phyloP scores from a whole-genome alignment of 805 yeast species.

The Scheffersomyces spartinae region DNA sequence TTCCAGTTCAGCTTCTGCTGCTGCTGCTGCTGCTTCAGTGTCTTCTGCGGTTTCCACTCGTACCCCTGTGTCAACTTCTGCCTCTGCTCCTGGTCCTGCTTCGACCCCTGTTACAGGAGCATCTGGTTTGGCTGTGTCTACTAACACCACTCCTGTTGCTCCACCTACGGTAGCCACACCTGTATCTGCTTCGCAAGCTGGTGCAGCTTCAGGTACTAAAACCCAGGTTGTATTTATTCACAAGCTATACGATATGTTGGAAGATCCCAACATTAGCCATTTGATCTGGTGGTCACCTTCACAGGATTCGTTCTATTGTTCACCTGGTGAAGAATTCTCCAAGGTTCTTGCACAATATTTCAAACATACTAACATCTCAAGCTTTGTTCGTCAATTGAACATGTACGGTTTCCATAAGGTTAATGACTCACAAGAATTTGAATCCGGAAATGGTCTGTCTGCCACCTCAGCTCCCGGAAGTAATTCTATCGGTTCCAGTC shows the following conservation, averaged over 20 bases:
- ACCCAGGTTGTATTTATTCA: too few relatives aligned
- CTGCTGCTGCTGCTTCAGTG: constrained; percentile 2
- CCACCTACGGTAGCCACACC: too few relatives aligned
- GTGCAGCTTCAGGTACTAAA: too few relatives aligned
- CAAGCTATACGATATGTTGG: constrained; percentile 83
- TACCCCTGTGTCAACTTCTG: constrained; percentile 1
- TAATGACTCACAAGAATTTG: constrained; percentile 31
- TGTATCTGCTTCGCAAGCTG: too few relatives aligned
- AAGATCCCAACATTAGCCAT: constrained; percentile 59
- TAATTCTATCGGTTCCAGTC: constrained; percentile 1
- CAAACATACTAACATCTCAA: constrained; percentile 72
- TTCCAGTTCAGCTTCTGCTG: constrained; percentile 5
- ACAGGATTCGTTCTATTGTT: constrained; percentile 64
- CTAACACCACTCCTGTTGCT: too few relatives aligned
- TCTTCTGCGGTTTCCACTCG: too few relatives aligned
- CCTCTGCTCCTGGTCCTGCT: constrained; percentile 3
- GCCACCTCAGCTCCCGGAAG: constrained; percentile 5
- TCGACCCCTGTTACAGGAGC: too few relatives aligned
- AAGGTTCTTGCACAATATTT: constrained; percentile 57
- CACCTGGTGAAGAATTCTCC: constrained; percentile 80
- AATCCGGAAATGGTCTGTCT: constrained; percentile 6
- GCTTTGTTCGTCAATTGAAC: constrained; percentile 68
- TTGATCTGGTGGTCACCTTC: constrained; percentile 84
- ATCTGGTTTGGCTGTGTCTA: too few relatives aligned
- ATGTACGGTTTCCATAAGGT: constrained; percentile 81